These are phyloP conservation scores for Eutreptiella sp. DNA, from an alignment of 208 protist species.

Conservation along the genomic window DNA sequence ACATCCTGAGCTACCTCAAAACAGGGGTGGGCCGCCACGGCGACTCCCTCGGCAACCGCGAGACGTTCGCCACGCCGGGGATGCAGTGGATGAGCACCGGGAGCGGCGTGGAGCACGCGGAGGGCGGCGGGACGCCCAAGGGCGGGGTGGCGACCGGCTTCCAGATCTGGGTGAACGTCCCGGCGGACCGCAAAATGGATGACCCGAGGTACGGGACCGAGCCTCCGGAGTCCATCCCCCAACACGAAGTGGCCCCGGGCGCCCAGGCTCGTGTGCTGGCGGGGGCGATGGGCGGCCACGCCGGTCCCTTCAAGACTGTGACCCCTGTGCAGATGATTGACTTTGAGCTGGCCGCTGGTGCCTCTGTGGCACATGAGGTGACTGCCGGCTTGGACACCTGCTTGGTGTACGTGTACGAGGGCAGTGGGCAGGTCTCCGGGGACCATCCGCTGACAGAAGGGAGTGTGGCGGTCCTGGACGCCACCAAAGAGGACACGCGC, in stretches of 20 bases:
- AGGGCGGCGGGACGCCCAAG: constrained; percentile 1
- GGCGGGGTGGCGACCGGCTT: neutral
- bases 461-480: too few species aligned
- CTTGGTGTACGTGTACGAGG: constrained; percentile 16
- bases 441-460: too few species aligned
- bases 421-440: too few species aligned
- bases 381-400: constrained; percentile 5
- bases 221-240: too few species aligned
- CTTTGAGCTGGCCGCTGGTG: too few species aligned
- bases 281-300: too few species aligned
- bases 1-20: constrained; percentile 23
- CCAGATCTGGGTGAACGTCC: constrained; percentile 31
- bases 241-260: too few species aligned
- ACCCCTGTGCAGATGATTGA: too few species aligned
- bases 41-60: constrained; percentile 17
- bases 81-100: constrained; percentile 31
- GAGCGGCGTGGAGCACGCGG: constrained; percentile 6
- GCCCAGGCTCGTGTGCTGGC: too few species aligned
- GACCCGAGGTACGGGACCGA: constrained; percentile 20
- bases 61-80: constrained; percentile 1
- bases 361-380: too few species aligned
- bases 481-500: too few species aligned
- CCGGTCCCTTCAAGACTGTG: too few species aligned
- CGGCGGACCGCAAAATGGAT: constrained; percentile 10
- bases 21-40: neutral